Conservation (phyloP, 1,284 basidiomycete genomes). For the Papiliotrema nemorosa region DNA sequence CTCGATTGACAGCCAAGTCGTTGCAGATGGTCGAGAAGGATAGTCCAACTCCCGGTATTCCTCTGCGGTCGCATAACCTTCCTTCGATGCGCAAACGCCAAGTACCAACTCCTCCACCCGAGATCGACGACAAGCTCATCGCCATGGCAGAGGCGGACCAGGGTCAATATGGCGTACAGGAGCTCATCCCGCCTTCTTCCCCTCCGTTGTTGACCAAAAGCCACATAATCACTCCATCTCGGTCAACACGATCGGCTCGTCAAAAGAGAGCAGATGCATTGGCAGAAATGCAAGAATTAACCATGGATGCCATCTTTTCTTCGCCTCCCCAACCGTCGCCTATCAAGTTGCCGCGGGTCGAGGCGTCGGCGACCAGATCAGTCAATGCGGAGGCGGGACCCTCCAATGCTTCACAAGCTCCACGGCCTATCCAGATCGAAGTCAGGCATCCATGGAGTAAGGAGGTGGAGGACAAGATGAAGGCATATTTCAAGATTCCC, state of each 20-base stretch:
- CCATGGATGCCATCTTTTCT: slow-evolving; percentile 25
- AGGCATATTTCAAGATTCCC: slow-evolving; percentile 63
- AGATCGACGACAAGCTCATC: slow-evolving; percentile 24
- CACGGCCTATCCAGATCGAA: slow-evolving; percentile 19
- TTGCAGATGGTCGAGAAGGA: too few relatives aligned
- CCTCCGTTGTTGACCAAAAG: slow-evolving; percentile 11
- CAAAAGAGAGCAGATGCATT: slow-evolving; percentile 17
- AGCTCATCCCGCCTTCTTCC: slow-evolving; percentile 26
- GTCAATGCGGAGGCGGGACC: slow-evolving; percentile 10
- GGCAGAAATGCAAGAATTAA: slow-evolving; percentile 25
- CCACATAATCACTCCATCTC: neutral
- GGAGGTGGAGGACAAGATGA: slow-evolving; percentile 64
- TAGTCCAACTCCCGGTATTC: too few relatives aligned
- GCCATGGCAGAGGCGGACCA: slow-evolving; percentile 29
- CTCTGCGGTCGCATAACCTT: neutral
- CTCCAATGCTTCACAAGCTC: slow-evolving; percentile 8
- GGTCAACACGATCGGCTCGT: slow-evolving; percentile 15
- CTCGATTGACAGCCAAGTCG: too few relatives aligned
- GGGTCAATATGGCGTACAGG: slow-evolving; percentile 3
- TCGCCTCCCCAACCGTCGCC: slow-evolving; percentile 19
- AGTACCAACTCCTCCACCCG: slow-evolving; percentile 14
- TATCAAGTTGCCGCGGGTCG: slow-evolving; percentile 2
- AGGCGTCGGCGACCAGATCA: slow-evolving; percentile 14
- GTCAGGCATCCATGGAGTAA: slow-evolving; percentile 51
- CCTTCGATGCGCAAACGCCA: neutral